These are phyloP conservation scores for Trametes cinnabarina DNA, from an alignment of 768 basidiomycete genomes.

Conservation along the genomic window DNA sequence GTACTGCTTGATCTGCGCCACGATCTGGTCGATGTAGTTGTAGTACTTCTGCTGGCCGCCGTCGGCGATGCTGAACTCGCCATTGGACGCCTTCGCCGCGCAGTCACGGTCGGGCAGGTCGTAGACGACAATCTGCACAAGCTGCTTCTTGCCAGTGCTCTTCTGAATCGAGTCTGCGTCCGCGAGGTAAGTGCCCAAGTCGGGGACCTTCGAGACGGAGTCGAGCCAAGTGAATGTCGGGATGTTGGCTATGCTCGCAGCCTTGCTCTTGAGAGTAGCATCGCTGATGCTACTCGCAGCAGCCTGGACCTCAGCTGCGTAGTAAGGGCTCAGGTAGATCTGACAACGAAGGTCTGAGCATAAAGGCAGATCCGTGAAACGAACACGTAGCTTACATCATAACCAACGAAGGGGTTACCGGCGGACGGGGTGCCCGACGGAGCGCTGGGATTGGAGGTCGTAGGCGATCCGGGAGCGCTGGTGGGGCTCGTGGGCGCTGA, in stretches of 20 bases:
- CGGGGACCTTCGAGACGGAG: conserved; percentile 50
- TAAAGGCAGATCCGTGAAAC: not conserved
- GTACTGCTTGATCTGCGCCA: conserved; percentile 47
- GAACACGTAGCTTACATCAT: conserved; percentile 34
- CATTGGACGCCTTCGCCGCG: conserved; percentile 62
- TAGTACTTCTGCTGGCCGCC: conserved; percentile 54
- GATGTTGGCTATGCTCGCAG: conserved; percentile 51
- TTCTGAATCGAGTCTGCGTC: conserved; percentile 47
- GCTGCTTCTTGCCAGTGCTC: conserved; percentile 45
- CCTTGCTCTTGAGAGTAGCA: conserved; percentile 48
- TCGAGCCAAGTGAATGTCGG: conserved; percentile 67
- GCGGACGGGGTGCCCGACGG: conserved; percentile 35
- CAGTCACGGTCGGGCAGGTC: conserved; percentile 69
- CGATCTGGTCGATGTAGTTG: conserved; percentile 61
- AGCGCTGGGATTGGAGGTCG: conserved; percentile 27
- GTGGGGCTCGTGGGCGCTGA: conserved; percentile 14
- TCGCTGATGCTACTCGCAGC: conserved; percentile 51
- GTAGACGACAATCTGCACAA: conserved; percentile 41
- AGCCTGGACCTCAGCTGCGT: conserved; percentile 51
- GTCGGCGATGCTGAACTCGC: conserved; percentile 60
- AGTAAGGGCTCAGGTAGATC: conserved; percentile 55
- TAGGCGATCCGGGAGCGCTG: conserved; percentile 13
- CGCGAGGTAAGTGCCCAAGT: conserved; percentile 55
- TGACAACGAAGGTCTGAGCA: conserved; percentile 16
- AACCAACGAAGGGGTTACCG: conserved; percentile 54